Percentiles rank a stretch among this genome's conserved stretches.
These are phyloP conservation scores for Colletotrichum ledebouriae DNA, from an alignment of 2,329 filamentous ascomycete genomes.

Conservation along the genomic window DNA sequence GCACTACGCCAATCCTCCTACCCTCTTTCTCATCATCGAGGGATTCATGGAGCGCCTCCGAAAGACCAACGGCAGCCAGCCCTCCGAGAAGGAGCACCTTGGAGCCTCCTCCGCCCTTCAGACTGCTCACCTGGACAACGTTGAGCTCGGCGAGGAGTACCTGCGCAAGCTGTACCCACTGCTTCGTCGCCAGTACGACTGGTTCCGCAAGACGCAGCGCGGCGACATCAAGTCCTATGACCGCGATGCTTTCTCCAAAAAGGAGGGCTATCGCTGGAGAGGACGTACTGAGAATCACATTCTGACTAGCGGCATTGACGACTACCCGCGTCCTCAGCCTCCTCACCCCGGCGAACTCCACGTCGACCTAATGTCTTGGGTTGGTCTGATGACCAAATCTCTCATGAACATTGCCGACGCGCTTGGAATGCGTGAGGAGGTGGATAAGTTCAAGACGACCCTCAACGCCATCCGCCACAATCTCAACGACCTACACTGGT, in stretches of 20 bases:
- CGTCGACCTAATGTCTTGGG: slow-evolving; percentile 94
- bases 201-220: slow-evolving; percentile 93
- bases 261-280: slow-evolving; percentile 95
- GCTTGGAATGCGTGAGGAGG: slow-evolving; percentile 83
- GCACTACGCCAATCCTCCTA: slow-evolving; percentile 97
- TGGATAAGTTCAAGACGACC: slow-evolving; percentile 76
- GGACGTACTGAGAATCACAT: slow-evolving; percentile 89
- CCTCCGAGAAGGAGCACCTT: slow-evolving; percentile 59
- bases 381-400: slow-evolving; percentile 95
- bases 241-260: slow-evolving; percentile 86
- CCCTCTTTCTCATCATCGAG: slow-evolving; percentile 90
- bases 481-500: slow-evolving; percentile 95
- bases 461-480: slow-evolving; percentile 85
- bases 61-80: slow-evolving; percentile 62
- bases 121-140: slow-evolving; percentile 75
- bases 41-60: slow-evolving; percentile 84
- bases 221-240: slow-evolving; percentile 95
- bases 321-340: slow-evolving; percentile 94
- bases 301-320: slow-evolving; percentile 92
- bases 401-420: slow-evolving; percentile 83
- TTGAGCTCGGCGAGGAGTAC: slow-evolving; percentile 77
- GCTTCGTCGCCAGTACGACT: slow-evolving; percentile 89
- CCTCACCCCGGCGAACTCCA: slow-evolving; percentile 97
- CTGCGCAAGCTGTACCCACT: slow-evolving; percentile 86
- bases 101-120: slow-evolving; percentile 63